phyloP scores from a whole-genome alignment of 768 basidiomycete species.

The Phylloporus rhodoxanthus region DNA sequence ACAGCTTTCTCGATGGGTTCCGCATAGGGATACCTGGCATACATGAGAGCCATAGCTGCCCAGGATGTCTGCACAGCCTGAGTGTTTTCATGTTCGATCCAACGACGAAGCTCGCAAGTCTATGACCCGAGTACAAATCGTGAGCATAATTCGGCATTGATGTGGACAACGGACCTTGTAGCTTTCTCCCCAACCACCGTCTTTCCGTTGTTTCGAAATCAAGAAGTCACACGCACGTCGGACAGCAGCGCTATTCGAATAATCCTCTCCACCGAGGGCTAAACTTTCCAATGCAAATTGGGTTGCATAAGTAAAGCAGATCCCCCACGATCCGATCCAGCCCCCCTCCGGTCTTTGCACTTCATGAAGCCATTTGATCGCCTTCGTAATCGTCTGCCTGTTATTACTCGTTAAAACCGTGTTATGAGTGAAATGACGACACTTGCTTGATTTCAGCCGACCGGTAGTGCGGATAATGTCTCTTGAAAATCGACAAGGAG shows the following conservation, averaged over 20 bases:
- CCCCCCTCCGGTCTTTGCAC: too few species aligned
- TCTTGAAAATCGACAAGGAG: too few species aligned
- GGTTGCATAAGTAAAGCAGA: too few species aligned
- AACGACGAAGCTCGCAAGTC: conserved; percentile 79
- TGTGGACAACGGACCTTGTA: conserved; percentile 63
- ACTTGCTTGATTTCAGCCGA: conserved; percentile 69
- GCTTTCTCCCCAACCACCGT: conserved; percentile 98
- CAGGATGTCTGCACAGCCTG: conserved; percentile 92
- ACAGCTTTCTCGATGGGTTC: conserved; percentile 78
- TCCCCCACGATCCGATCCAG: too few species aligned
- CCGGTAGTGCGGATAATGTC: conserved; percentile 76
- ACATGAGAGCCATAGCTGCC: conserved; percentile 89
- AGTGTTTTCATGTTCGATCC: conserved; percentile 76
- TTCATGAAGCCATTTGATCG: conserved; percentile 75
- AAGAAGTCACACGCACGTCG: conserved; percentile 81
- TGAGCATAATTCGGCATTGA: neutral
- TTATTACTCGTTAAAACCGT: neutral
- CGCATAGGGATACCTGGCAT: conserved; percentile 76
- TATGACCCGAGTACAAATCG: conserved; percentile 26
- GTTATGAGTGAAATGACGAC: neutral
- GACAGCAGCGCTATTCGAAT: conserved; percentile 61
- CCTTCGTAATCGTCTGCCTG: conserved; percentile 59
- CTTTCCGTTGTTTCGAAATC: conserved; percentile 71
- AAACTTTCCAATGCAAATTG: conserved; percentile 94
- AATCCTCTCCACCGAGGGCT: conserved; percentile 84